Percentiles rank a stretch among this genome's conserved stretches.
These are phyloP conservation scores for Populus ilicifolia DNA, from an alignment of 345 rosid genomes.

Conservation along the genomic window DNA sequence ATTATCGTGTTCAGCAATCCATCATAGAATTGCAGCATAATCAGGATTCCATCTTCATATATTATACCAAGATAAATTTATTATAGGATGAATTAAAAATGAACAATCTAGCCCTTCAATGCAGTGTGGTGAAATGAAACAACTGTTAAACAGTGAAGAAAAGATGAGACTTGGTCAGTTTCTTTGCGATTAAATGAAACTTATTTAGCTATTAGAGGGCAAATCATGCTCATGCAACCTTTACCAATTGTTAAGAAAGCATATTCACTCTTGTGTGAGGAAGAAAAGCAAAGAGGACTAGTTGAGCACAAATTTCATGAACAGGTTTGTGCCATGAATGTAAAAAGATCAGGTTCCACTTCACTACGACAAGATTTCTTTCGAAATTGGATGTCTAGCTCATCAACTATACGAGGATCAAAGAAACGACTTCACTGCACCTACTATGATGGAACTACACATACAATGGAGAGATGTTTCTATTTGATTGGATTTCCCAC, in stretches of 20 bases:
- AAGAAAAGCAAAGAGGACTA: not conserved
- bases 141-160: not conserved
- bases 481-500: not conserved
- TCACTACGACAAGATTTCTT: too few species aligned
- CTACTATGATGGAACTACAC: not conserved
- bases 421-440: not conserved
- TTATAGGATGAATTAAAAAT: not conserved
- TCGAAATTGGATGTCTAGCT: too few species aligned
- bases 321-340: not conserved
- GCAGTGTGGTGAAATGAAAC: not conserved
- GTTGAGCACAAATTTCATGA: not conserved
- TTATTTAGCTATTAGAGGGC: not conserved
- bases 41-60: not conserved
- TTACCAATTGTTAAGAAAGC: constrained; percentile 3
- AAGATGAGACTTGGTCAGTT: not conserved
- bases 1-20: not conserved
- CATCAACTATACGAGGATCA: not conserved
- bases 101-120: not conserved
- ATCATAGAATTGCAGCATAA: not conserved
- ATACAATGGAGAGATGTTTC: not conserved
- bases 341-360: too few species aligned
- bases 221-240: constrained; percentile 2
- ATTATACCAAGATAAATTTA: not conserved
- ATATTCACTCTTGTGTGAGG: not conserved
- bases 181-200: not conserved